Evolutionary conservation across 352 stramenopile species (phyloP).

Genomic region (Phytophthora fragariaefolia): DNA sequence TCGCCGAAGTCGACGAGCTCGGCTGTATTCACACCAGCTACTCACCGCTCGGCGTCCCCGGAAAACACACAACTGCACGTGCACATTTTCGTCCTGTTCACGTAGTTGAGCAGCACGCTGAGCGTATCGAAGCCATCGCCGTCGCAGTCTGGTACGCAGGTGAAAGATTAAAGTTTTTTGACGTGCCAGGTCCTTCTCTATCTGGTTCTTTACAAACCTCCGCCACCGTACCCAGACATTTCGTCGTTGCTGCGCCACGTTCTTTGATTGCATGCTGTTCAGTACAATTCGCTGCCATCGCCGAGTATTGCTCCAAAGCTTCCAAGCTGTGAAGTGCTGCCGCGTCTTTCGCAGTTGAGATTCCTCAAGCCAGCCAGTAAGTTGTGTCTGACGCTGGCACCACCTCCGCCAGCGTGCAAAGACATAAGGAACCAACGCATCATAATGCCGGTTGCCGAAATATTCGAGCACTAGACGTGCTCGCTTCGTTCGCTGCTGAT

Average conservation of each 20-base stretch:
- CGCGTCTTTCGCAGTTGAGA: conserved; percentile 6
- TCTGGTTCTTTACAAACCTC: conserved; percentile 10
- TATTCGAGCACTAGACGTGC: conserved; percentile 47
- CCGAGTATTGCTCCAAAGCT: conserved; percentile 1
- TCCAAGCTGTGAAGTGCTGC: conserved; percentile 26
- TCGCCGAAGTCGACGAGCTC: conserved; percentile 5
- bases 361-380: conserved; percentile 4
- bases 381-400: conserved; percentile 13
- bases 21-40: conserved; percentile 37
- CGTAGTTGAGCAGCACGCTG: conserved; percentile 11
- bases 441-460: conserved; percentile 40
- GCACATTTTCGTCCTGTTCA: conserved; percentile 2
- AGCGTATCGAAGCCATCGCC: conserved; percentile 28
- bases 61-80: conserved; percentile 15
- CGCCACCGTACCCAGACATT: conserved; percentile 36
- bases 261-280: conserved; percentile 12
- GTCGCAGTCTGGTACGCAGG: conserved; percentile 24
- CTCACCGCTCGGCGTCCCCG: conserved; percentile 16
- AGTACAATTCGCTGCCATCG: conserved; percentile 30
- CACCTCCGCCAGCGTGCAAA: conserved; percentile 27
- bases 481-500: conserved; percentile 34
- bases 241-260: neutral
- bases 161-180: conserved; percentile 25
- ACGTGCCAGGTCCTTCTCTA: conserved; percentile 10
- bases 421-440: conserved; percentile 34